Percentiles rank a stretch among this genome's conserved stretches.
These are phyloP conservation scores for Spathaspora gorwiae DNA, from an alignment of 805 yeast genomes.

Conservation along the genomic window DNA sequence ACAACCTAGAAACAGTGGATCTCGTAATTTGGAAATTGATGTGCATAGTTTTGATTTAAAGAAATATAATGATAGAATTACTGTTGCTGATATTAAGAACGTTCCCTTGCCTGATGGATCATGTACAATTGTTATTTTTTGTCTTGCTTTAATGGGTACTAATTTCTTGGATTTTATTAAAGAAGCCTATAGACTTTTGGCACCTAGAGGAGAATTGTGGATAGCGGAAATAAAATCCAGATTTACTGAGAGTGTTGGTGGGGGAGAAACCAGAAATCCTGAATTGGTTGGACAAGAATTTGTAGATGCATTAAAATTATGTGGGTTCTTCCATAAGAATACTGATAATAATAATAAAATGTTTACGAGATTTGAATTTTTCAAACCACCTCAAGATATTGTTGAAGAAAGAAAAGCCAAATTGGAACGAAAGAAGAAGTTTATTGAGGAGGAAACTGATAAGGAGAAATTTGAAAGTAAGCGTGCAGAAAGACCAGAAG, in stretches of 20 bases:
- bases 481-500: constrained; percentile 60
- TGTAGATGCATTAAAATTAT: constrained; percentile 65
- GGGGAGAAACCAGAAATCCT: constrained; percentile 12
- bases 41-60: constrained; percentile 91
- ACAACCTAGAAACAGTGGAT: constrained; percentile 18
- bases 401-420: constrained; percentile 58
- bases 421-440: constrained; percentile 57
- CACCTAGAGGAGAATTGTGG: constrained; percentile 94
- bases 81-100: constrained; percentile 93
- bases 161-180: constrained; percentile 86
- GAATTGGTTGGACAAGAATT: constrained; percentile 68
- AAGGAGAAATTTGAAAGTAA: constrained; percentile 55
- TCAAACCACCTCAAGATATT: constrained; percentile 74
- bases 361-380: constrained; percentile 93
- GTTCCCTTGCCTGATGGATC: constrained; percentile 81
- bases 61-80: constrained; percentile 80
- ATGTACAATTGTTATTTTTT: constrained; percentile 85
- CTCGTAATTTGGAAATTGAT: constrained; percentile 39
- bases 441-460: constrained; percentile 65
- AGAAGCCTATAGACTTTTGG: constrained; percentile 83
- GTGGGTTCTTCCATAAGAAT: constrained; percentile 82
- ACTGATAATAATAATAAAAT: constrained; percentile 87
- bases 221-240: constrained; percentile 95
- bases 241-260: constrained; percentile 52
- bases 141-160: constrained; percentile 96